A percentile compares a stretch with the other conserved stretches of the same genome.
Conservation (phyloP, 768 basidiomycete genomes). For the Termitomyces sp. region DNA sequence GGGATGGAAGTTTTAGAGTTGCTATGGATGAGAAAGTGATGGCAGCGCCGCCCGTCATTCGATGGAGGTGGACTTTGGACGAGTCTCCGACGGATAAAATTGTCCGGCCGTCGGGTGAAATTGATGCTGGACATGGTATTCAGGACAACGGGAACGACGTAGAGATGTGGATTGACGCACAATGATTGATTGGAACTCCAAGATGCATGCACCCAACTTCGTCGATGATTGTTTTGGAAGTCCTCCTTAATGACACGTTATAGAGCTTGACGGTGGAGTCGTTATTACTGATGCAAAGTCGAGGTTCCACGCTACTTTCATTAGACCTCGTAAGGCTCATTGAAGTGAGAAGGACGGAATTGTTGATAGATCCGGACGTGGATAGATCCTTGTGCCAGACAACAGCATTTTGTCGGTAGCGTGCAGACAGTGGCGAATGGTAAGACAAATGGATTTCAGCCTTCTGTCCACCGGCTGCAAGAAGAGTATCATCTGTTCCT, state of each 20-base stretch:
- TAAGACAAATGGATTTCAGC: conserved; percentile 66
- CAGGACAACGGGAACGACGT: conserved; percentile 1
- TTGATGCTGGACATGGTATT: conserved; percentile 54
- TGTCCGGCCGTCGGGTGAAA: conserved; percentile 85
- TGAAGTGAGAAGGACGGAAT: conserved; percentile 68
- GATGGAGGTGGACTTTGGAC: conserved; percentile 78
- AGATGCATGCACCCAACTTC: conserved; percentile 53
- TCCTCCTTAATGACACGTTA: conserved; percentile 57
- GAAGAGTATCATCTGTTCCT: conserved; percentile 49
- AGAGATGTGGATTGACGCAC: conserved; percentile 37
- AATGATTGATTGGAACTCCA: conserved; percentile 77
- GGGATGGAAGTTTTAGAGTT: conserved; percentile 64
- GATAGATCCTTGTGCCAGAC: conserved; percentile 54
- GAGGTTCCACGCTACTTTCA: conserved; percentile 67
- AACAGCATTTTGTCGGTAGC: conserved; percentile 20
- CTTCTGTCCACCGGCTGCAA: conserved; percentile 75
- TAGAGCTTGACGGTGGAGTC: conserved; percentile 80
- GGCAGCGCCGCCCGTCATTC: conserved; percentile 60
- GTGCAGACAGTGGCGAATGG: conserved; percentile 29
- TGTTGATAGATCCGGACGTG: conserved; percentile 75
- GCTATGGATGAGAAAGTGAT: conserved; percentile 64
- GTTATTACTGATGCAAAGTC: conserved; percentile 84
- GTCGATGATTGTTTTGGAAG: conserved; percentile 36
- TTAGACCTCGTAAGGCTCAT: conserved; percentile 56
- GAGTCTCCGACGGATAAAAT: conserved; percentile 92